A percentile compares a stretch with the other conserved stretches of the same genome.
phyloP scores from a whole-genome alignment of 345 rosid species.

The Cardiospermum halicacabum region DNA sequence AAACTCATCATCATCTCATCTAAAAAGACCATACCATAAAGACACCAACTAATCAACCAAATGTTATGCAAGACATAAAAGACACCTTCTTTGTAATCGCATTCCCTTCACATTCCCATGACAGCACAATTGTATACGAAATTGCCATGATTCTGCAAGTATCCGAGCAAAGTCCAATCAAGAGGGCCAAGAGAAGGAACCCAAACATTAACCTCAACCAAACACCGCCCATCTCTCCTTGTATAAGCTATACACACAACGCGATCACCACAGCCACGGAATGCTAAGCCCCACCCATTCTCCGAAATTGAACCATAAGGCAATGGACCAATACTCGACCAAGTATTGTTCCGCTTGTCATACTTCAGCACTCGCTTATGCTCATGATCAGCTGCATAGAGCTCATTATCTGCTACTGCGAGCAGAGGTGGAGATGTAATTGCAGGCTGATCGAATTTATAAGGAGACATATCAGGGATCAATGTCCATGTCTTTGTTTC shows the following conservation, averaged over 20 bases:
- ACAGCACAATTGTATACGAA: constrained; percentile 81
- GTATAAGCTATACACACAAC: constrained; percentile 65
- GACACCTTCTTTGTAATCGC: too few species aligned
- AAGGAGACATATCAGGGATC: constrained; percentile 70
- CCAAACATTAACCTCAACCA: constrained; percentile 74
- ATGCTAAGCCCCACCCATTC: constrained; percentile 91
- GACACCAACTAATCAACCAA: too few species aligned
- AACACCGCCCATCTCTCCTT: constrained; percentile 42
- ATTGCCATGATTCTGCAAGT: constrained; percentile 38
- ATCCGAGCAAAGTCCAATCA: constrained; percentile 56
- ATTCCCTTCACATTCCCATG: constrained; percentile 78
- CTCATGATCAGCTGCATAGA: constrained; percentile 71
- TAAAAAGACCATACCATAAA: too few species aligned
- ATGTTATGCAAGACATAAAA: too few species aligned
- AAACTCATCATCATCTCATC: too few species aligned
- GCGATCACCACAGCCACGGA: constrained; percentile 67
- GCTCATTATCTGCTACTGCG: constrained; percentile 66
- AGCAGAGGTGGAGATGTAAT: constrained; percentile 73
- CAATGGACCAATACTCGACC: constrained; percentile 51
- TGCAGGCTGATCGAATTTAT: too few species aligned
- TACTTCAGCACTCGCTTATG: constrained; percentile 48
- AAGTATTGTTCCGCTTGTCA: constrained; percentile 40
- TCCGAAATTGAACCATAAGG: constrained; percentile 46
- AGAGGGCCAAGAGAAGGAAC: constrained; percentile 52
- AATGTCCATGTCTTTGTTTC: constrained; percentile 47